A percentile compares a stretch with the other conserved stretches of the same genome.
Evolutionary conservation across 345 rosid species (phyloP).

Genomic region (Aquilaria malaccensis): DNA sequence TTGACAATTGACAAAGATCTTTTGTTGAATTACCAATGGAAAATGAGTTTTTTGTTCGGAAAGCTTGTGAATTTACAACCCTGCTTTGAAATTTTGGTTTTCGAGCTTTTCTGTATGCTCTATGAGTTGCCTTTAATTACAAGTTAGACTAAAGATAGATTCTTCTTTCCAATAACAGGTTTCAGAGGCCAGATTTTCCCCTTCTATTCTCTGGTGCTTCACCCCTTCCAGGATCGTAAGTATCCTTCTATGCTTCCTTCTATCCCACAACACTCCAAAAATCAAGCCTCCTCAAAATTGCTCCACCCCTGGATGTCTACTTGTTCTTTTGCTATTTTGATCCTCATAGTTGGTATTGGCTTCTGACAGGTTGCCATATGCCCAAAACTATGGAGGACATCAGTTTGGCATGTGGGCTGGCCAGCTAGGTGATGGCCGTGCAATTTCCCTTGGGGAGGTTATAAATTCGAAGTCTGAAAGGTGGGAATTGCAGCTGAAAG

Average conservation of each 20-base stretch:
- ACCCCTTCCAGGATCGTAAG: constrained; percentile 72
- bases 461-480: constrained; percentile 74
- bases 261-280: neutral
- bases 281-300: neutral
- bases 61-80: neutral
- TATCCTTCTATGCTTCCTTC: constrained; percentile 12
- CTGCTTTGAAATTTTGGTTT: constrained; percentile 1
- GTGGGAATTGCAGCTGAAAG: constrained; percentile 99
- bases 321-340: constrained; percentile 2
- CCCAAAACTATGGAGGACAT: constrained; percentile 97
- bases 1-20: too few species aligned
- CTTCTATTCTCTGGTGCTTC: constrained; percentile 69
- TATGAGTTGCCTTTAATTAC: neutral
- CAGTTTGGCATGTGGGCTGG: constrained; percentile 99
- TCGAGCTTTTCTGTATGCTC: neutral
- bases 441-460: constrained; percentile 87
- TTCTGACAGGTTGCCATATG: constrained; percentile 62
- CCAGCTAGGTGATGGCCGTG: constrained; percentile 98
- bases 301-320: neutral
- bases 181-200: constrained; percentile 84
- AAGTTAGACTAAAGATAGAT: neutral
- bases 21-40: too few species aligned
- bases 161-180: constrained; percentile 39
- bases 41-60: too few species aligned
- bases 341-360: constrained; percentile 8